phyloP scores from a whole-genome alignment of 2,329 filamentous ascomycete genomes.

The Sphaerulina musiva region DNA sequence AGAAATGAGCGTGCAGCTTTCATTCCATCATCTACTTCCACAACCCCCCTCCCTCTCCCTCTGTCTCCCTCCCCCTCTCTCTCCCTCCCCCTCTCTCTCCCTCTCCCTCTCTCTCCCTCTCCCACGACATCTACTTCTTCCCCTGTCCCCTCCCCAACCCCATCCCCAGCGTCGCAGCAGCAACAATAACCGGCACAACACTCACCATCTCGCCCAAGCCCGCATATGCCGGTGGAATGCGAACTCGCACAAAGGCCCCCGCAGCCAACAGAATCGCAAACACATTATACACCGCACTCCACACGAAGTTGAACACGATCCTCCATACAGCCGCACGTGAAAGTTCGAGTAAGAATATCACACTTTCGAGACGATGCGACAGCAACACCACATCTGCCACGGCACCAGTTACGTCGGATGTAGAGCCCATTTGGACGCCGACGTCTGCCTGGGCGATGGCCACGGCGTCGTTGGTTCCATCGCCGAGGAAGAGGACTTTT shows the following conservation, averaged over 20 bases:
- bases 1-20: no score
- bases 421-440: slow-evolving; percentile 61
- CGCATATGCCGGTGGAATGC: slow-evolving; percentile 58
- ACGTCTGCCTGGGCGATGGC: slow-evolving; percentile 65
- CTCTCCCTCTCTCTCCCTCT: no score
- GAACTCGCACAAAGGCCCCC: slow-evolving; percentile 53
- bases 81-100: no score
- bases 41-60: no score
- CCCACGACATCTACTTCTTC: no score
- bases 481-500: slow-evolving; percentile 64
- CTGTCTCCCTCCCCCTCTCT: no score
- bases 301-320: slow-evolving; percentile 60
- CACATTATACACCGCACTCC: slow-evolving; percentile 65
- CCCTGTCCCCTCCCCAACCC: no score
- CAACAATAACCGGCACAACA: slow-evolving; percentile 61
- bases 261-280: slow-evolving; percentile 61
- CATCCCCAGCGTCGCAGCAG: slow-evolving; percentile 36
- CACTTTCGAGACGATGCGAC: slow-evolving; percentile 42
- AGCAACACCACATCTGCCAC: slow-evolving; percentile 66
- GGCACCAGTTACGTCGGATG: slow-evolving; percentile 58
- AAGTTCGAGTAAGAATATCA: slow-evolving; percentile 55
- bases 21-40: no score
- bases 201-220: slow-evolving; percentile 68
- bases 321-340: slow-evolving; percentile 37
- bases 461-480: slow-evolving; percentile 72